Conservation (phyloP, 768 basidiomycete species). For the Serendipita vermifera region DNA sequence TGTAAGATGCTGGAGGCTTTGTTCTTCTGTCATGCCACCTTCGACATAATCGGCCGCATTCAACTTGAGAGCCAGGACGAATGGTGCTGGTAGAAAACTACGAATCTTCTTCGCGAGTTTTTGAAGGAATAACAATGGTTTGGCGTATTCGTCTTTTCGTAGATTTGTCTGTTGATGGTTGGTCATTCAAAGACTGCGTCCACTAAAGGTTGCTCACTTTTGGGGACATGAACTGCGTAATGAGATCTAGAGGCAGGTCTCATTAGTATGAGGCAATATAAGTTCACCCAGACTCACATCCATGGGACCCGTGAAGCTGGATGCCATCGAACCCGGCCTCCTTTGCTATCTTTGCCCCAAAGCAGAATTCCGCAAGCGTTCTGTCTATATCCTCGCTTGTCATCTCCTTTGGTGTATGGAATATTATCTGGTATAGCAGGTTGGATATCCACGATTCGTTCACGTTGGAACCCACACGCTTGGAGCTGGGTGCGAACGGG, state of each 20-base stretch:
- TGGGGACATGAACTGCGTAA: slow-evolving; percentile 64
- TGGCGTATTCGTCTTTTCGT: slow-evolving; percentile 50
- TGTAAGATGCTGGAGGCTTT: slow-evolving; percentile 47
- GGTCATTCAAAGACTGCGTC: not conserved
- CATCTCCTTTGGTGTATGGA: slow-evolving; percentile 55
- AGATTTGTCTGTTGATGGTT: slow-evolving; percentile 32
- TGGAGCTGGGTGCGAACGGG: slow-evolving; percentile 60
- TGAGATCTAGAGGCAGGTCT: slow-evolving; percentile 40
- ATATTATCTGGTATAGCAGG: slow-evolving; percentile 36
- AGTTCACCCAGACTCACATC: slow-evolving; percentile 43
- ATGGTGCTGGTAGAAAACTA: slow-evolving; percentile 37
- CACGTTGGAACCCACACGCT: slow-evolving; percentile 17
- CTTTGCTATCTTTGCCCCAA: slow-evolving; percentile 50
- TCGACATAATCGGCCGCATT: slow-evolving; percentile 64
- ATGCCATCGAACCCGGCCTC: slow-evolving; percentile 74
- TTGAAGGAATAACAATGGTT: slow-evolving; percentile 44
- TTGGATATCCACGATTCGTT: slow-evolving; percentile 23
- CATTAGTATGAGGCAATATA: not conserved
- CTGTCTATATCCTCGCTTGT: slow-evolving; percentile 42
- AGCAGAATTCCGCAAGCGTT: slow-evolving; percentile 49
- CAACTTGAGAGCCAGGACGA: slow-evolving; percentile 65
- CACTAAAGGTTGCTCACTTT: slow-evolving; percentile 38
- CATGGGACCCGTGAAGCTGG: slow-evolving; percentile 74
- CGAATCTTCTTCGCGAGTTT: slow-evolving; percentile 47
- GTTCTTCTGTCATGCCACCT: slow-evolving; percentile 20